Evolutionary conservation across 1,139 yeast genomes (phyloP).

Genomic region (Torulaspora pretoriensis): DNA sequence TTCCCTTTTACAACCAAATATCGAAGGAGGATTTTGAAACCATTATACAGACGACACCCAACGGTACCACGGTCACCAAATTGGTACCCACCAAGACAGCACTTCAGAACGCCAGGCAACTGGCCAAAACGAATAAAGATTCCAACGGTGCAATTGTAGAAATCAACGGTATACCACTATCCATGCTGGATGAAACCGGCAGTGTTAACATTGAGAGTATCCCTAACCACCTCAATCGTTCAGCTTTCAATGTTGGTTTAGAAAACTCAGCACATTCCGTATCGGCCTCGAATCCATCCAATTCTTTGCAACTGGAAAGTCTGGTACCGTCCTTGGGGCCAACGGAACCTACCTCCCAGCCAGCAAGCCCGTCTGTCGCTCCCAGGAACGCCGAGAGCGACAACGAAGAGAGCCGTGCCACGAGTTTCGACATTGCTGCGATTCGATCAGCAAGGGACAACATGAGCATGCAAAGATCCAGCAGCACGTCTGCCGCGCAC

Average conservation of each 20-base stretch:
- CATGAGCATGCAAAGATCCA: constrained; percentile 15
- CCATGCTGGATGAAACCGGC: constrained; percentile 79
- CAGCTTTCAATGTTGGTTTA: background rate
- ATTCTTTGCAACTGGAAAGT: background rate
- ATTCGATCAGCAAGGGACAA: constrained; percentile 7
- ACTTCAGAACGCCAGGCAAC: constrained; percentile 39
- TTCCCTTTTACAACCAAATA: constrained; percentile 90
- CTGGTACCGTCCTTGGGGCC: background rate
- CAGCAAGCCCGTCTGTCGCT: background rate
- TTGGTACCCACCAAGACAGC: constrained; percentile 84
- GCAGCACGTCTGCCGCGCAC: constrained; percentile 12
- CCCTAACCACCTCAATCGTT: background rate
- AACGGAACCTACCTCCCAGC: background rate
- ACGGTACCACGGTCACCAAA: constrained; percentile 87
- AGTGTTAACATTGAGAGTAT: constrained; percentile 41
- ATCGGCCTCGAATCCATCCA: background rate
- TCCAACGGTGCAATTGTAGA: constrained; percentile 27
- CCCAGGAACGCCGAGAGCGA: constrained; percentile 3
- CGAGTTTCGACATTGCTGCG: background rate
- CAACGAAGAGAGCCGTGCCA: constrained; percentile 2
- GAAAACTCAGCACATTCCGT: background rate
- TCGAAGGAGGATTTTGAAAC: constrained; percentile 89
- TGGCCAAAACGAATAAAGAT: constrained; percentile 34
- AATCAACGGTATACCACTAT: constrained; percentile 75
- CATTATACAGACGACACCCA: constrained; percentile 80